Evolutionary conservation across 331 rosid genomes (phyloP).

Genomic region (Quercus phellos): DNA sequence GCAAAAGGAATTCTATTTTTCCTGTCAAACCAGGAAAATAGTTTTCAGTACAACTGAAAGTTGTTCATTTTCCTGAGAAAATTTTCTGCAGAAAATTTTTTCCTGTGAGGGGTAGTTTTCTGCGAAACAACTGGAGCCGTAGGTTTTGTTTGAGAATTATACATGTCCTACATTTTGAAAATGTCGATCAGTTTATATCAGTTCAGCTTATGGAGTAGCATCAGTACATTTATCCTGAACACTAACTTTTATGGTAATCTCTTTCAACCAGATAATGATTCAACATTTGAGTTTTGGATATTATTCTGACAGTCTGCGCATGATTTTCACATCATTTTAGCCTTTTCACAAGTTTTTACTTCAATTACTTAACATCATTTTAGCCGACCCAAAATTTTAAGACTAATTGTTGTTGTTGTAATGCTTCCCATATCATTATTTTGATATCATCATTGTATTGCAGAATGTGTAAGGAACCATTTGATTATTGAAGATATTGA

Average conservation of each 20-base stretch:
- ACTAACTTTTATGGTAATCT: not conserved
- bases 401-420: too few relatives aligned
- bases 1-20: not conserved
- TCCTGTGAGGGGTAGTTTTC: not conserved
- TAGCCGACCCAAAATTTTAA: too few relatives aligned
- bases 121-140: not conserved
- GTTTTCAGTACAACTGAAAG: not conserved
- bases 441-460: slow-evolving; percentile 15
- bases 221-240: not conserved
- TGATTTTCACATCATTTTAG: slow-evolving; percentile 8
- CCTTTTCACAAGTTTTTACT: not conserved
- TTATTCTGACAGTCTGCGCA: not conserved
- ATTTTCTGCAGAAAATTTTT: too few relatives aligned
- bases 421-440: not conserved
- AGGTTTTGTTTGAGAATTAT: not conserved
- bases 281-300: not conserved
- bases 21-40: not conserved
- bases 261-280: not conserved
- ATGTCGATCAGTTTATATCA: not conserved
- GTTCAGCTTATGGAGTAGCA: not conserved
- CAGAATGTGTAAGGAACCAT: slow-evolving; percentile 33
- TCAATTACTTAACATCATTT: not conserved
- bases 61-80: too few relatives aligned
- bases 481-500: slow-evolving; percentile 31
- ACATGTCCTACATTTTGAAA: not conserved